phyloP scores from a whole-genome alignment of 2,329 filamentous ascomycete genomes.

The Microascus cirrosus region DNA sequence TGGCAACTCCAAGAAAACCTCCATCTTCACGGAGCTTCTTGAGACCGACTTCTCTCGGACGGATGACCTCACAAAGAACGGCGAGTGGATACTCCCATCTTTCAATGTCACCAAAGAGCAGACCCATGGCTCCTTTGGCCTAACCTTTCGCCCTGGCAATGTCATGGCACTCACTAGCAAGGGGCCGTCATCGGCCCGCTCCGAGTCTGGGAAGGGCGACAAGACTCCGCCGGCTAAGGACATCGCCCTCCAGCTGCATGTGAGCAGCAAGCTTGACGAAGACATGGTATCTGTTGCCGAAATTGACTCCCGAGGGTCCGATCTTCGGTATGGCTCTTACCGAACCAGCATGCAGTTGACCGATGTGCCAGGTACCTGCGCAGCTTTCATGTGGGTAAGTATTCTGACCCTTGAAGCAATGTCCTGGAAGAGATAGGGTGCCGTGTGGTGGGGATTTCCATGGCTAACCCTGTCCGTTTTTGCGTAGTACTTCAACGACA shows the following conservation, averaged over 20 bases:
- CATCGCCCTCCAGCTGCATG: slow-evolving; percentile 45
- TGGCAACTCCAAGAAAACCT: slow-evolving; percentile 22
- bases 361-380: slow-evolving; percentile 54
- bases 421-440: not conserved
- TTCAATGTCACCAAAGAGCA: slow-evolving; percentile 52
- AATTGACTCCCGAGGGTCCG: slow-evolving; percentile 46
- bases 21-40: slow-evolving; percentile 56
- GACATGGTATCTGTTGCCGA: slow-evolving; percentile 52
- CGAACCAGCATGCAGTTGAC: slow-evolving; percentile 56
- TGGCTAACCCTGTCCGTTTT: not conserved
- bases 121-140: slow-evolving; percentile 54
- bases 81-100: slow-evolving; percentile 55
- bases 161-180: slow-evolving; percentile 39
- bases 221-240: slow-evolving; percentile 27
- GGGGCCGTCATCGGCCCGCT: slow-evolving; percentile 17
- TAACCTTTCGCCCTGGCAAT: slow-evolving; percentile 47
- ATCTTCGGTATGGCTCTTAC: slow-evolving; percentile 62
- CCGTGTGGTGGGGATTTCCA: not conserved
- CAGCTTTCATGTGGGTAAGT: slow-evolving; percentile 67
- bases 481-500: slow-evolving; percentile 64
- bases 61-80: slow-evolving; percentile 31
- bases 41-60: slow-evolving; percentile 62
- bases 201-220: slow-evolving; percentile 17
- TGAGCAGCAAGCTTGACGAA: slow-evolving; percentile 30
- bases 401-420: not conserved